A percentile compares a stretch with the other conserved stretches of the same genome.
These are phyloP conservation scores for Daldinia decipiens DNA, from an alignment of 495 filamentous ascomycete genomes.

Conservation along the genomic window DNA sequence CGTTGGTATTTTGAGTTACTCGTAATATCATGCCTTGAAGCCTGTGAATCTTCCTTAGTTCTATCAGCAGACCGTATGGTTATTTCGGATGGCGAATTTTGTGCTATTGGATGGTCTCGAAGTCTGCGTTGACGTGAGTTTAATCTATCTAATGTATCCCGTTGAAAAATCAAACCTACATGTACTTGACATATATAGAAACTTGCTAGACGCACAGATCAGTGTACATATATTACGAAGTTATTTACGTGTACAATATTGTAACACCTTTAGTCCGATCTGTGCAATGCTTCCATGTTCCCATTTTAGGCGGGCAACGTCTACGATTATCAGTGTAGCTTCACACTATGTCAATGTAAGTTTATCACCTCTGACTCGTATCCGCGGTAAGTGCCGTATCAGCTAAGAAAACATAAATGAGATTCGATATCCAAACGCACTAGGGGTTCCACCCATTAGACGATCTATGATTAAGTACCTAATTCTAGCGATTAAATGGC, in stretches of 20 bases:
- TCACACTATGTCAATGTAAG: slow-evolving; percentile 1
- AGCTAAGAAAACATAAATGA: background rate
- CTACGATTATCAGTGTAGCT: background rate
- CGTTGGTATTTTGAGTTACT: background rate
- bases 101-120: background rate
- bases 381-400: background rate
- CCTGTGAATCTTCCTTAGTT: background rate
- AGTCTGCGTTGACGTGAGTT: background rate
- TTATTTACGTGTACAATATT: background rate
- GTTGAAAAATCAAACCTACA: background rate
- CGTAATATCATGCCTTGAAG: background rate
- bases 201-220: slow-evolving; percentile 10
- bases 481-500: background rate
- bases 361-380: background rate
- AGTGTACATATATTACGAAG: slow-evolving; percentile 5
- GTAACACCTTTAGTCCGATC: background rate
- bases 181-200: background rate
- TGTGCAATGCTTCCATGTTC: background rate
- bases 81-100: background rate
- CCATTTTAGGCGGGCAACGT: background rate
- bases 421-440: background rate
- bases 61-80: background rate
- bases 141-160: background rate
- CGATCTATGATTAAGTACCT: background rate
- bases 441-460: background rate